A percentile compares a stretch with the other conserved stretches of the same genome.
Evolutionary conservation across 2,329 filamentous ascomycete species (phyloP).

Genomic region (Phyllosticta paracitricarpa): DNA sequence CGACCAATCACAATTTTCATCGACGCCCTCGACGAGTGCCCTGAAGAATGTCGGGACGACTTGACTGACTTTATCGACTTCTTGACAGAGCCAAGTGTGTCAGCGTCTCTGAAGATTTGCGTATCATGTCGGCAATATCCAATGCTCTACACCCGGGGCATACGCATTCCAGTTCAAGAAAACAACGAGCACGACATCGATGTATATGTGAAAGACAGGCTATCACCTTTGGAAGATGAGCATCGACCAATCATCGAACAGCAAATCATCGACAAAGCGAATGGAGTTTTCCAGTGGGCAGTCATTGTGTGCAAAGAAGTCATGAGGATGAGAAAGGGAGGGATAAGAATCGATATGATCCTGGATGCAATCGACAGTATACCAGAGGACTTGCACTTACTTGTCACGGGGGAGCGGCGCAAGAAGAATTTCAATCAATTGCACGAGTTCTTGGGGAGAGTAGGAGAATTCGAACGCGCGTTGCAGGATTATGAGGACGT

Average conservation of each 20-base stretch:
- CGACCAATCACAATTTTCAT: background rate
- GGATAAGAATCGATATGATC: background rate
- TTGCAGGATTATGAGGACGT: no score
- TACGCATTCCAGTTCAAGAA: background rate
- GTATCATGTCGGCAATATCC: background rate
- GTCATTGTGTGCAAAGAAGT: background rate
- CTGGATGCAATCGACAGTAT: background rate
- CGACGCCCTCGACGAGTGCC: background rate
- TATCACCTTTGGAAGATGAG: background rate
- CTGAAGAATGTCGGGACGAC: background rate
- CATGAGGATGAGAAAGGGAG: background rate
- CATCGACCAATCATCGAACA: background rate
- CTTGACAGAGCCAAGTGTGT: no score
- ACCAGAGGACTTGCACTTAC: background rate
- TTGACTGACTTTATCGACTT: no score
- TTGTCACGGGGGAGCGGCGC: background rate
- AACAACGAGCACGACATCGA: background rate
- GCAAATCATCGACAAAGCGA: background rate
- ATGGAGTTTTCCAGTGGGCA: slow-evolving; percentile 1
- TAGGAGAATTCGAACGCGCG: no score
- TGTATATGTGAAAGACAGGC: background rate
- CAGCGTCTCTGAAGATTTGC: background rate
- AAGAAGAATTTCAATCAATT: background rate
- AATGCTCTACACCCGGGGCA: background rate
- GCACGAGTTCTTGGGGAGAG: no score